phyloP scores from a whole-genome alignment of 2,329 filamentous ascomycete genomes.

The Aspergillus tanneri region DNA sequence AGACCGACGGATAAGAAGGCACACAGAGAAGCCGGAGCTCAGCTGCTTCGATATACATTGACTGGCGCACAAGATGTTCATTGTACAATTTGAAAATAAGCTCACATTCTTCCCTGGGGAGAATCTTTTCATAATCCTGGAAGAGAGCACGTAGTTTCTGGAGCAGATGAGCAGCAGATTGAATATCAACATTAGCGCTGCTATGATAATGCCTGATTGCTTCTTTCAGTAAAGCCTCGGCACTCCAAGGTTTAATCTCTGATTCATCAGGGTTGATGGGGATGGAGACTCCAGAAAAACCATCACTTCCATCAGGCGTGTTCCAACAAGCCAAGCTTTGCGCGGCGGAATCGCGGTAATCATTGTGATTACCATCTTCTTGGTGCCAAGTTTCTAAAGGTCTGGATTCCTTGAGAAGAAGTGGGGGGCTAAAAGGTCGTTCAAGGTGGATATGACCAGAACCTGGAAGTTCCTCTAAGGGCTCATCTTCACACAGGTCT shows the following conservation, averaged over 20 bases:
- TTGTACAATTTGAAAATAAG: constrained; percentile 58
- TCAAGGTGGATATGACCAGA: constrained; percentile 42
- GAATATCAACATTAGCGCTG: constrained; percentile 39
- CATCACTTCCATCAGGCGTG: constrained; percentile 18
- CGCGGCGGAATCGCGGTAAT: no score
- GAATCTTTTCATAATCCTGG: constrained; percentile 36
- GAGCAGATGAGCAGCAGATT: constrained; percentile 43
- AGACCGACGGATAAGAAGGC: constrained; percentile 55
- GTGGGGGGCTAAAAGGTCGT: constrained; percentile 41
- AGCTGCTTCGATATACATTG: constrained; percentile 51
- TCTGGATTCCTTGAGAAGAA: constrained; percentile 38
- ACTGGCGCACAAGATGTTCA: constrained; percentile 50
- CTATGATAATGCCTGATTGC: constrained; percentile 43
- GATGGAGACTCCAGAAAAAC: constrained; percentile 26
- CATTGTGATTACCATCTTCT: constrained; percentile 10
- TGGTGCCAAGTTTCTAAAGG: constrained; percentile 22
- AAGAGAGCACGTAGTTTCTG: constrained; percentile 43
- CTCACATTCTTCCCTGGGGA: constrained; percentile 52
- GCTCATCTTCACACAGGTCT: constrained; percentile 23
- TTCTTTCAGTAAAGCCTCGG: constrained; percentile 40
- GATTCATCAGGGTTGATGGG: constrained; percentile 34
- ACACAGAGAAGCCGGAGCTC: constrained; percentile 57
- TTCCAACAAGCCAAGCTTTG: constrained; percentile 4
- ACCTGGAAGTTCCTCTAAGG: constrained; percentile 26
- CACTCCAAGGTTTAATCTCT: constrained; percentile 41